Evolutionary conservation across 1,139 yeast genomes (phyloP), one percentile per base, ranked within the genome.

Genomic region (Pichia sorboxylosa): DNA sequence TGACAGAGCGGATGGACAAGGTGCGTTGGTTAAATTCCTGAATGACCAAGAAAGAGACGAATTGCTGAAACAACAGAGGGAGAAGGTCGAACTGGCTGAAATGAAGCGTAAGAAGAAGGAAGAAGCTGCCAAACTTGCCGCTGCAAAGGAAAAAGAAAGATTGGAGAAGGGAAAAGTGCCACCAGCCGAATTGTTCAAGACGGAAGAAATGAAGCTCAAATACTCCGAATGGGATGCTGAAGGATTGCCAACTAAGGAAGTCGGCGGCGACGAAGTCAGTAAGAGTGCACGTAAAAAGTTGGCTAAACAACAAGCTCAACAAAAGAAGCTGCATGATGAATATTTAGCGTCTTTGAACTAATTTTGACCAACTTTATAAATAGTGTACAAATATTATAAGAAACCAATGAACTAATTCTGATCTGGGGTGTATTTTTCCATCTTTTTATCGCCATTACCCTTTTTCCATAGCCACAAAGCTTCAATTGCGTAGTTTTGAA

Each of bases 391-490:
- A n/a, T n/a, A n/a, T n/a, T n/a, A n/a, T n/a, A n/a, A n/a, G n/a
- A n/a, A n/a, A n/a, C n/a, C n/a, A n/a, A n/a, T n/a, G n/a, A n/a
- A n/a, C n/a, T n/a, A n/a, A n/a, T n/a, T n/a, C n/a, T n/a, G n/a
- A n/a, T n/a, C n/a, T n/a, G n/a, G n/a, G 22, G 11, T 8, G 11
- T 22, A 33, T 13, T 30, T 34, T 18, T 30, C 28, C 9, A 36
- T 28, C 23, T 28, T 30, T 35, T 30, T 29, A 30, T 36, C 59
- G 2, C 85, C 85, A 4, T 82, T 82, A n/a, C 82, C 85, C 48
- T 76, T 70, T 46, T 68, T 76, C 90, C 94, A 84, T 33, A 87
- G 61, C 96, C 97, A 90, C 27, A 90, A 64, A 0, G 97, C 96
- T 44, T 90, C 98, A 16, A 82, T 67, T 1, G 97, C 95, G 49